Evolutionary conservation across 768 basidiomycete genomes (phyloP).

Genomic region (Leccinum uliginosum): DNA sequence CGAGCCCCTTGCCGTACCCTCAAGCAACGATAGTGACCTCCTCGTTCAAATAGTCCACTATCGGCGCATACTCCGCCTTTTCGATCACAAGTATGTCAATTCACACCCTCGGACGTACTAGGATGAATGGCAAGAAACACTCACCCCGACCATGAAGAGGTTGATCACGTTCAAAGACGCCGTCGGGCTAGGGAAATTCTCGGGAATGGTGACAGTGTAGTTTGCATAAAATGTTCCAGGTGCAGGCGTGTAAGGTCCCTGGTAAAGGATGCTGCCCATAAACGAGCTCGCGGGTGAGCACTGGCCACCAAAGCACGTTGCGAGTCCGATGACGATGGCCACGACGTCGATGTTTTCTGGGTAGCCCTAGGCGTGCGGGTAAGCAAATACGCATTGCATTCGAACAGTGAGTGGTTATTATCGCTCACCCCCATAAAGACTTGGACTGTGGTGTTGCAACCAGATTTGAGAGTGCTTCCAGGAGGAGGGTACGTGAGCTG

Average conservation of each 20-base stretch:
- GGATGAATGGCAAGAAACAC: conserved; percentile 8
- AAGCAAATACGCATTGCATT: background rate
- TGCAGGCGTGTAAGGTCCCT: conserved; percentile 30
- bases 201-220: conserved; percentile 31
- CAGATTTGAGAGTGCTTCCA: conserved; percentile 7
- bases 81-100: background rate
- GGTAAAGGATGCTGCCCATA: conserved; percentile 33
- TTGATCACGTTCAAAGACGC: conserved; percentile 36
- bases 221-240: conserved; percentile 23
- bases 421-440: conserved; percentile 18
- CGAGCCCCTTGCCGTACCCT: background rate
- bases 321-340: conserved; percentile 31
- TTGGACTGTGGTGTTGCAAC: conserved; percentile 10
- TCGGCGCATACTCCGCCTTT: conserved; percentile 9
- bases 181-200: conserved; percentile 19
- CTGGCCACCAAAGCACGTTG: conserved; percentile 16
- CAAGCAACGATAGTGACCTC: conserved; percentile 11
- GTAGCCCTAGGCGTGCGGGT: conserved; percentile 11
- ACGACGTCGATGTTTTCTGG: conserved; percentile 25
- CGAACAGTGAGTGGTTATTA: background rate
- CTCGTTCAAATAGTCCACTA: conserved; percentile 23
- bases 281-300: conserved; percentile 23
- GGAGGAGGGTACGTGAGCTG: conserved; percentile 8
- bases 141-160: conserved; percentile 38
- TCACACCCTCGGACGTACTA: background rate